These are phyloP conservation scores for Trichoderma sp. DNA, from an alignment of 2,329 filamentous ascomycete genomes.

Conservation along the genomic window DNA sequence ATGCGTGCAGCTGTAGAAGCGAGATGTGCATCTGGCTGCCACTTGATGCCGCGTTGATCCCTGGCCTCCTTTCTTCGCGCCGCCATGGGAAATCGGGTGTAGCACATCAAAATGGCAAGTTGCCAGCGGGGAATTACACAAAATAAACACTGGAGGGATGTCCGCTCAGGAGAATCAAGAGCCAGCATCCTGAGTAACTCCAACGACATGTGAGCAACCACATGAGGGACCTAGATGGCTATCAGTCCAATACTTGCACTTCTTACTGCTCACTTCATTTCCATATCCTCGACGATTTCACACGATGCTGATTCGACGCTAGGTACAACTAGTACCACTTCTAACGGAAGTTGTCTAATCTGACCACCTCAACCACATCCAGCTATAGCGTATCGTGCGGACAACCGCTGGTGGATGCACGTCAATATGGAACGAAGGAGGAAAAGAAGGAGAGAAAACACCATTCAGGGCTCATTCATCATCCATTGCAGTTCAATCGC, in stretches of 20 bases:
- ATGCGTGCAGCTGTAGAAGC: constrained; percentile 1
- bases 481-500: too few relatives aligned
- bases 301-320: neutral
- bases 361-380: neutral
- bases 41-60: neutral
- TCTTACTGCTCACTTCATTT: too few relatives aligned
- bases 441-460: neutral
- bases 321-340: too few relatives aligned
- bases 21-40: neutral
- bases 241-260: too few relatives aligned
- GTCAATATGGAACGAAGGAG: neutral
- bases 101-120: neutral
- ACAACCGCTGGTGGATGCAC: neutral
- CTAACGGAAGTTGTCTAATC: too few relatives aligned
- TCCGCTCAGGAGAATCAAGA: neutral
- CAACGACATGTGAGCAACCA: neutral
- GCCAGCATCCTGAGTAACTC: neutral
- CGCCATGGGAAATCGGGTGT: neutral
- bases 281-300: too few relatives aligned
- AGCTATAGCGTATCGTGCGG: neutral
- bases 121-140: neutral
- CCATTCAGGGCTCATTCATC: too few relatives aligned
- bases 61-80: neutral
- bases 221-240: neutral
- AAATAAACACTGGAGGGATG: neutral